These are phyloP conservation scores for Pseudocercospora cruenta DNA, from an alignment of 2,329 filamentous ascomycete genomes.

Conservation along the genomic window DNA sequence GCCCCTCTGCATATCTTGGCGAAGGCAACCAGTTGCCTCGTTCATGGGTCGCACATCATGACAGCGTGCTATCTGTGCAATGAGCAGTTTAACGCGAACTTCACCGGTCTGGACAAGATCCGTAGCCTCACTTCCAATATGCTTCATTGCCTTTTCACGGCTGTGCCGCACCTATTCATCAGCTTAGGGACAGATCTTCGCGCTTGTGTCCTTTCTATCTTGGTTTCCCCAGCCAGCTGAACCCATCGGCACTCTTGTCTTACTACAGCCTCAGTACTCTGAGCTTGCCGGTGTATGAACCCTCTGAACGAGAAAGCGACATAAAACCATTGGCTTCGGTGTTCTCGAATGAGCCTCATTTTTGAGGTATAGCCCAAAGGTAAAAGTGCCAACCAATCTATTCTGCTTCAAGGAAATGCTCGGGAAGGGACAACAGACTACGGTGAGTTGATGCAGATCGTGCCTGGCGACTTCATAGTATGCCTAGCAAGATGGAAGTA, in stretches of 20 bases:
- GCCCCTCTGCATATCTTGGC: background rate
- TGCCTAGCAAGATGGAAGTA: background rate
- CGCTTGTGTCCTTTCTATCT: background rate
- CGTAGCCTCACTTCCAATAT: slow-evolving; percentile 3
- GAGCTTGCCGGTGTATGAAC: background rate
- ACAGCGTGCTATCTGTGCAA: slow-evolving; percentile 1
- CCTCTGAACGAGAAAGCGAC: background rate
- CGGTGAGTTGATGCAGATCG: background rate
- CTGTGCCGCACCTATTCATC: slow-evolving; percentile 1
- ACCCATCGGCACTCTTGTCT: background rate
- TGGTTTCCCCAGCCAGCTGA: background rate
- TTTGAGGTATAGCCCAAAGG: background rate
- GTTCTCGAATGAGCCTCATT: background rate
- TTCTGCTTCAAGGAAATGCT: background rate
- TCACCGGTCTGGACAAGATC: background rate
- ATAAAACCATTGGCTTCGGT: background rate
- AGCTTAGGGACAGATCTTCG: background rate
- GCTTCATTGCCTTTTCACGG: slow-evolving; percentile 2
- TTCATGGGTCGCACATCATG: slow-evolving; percentile 1
- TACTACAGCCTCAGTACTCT: background rate
- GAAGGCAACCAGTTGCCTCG: background rate
- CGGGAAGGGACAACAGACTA: background rate
- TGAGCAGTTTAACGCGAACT: slow-evolving; percentile 1
- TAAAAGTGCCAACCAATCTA: background rate
- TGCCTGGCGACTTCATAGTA: background rate